Conservation (phyloP, 179 eudicot species). For the Drosera spatulata region DNA sequence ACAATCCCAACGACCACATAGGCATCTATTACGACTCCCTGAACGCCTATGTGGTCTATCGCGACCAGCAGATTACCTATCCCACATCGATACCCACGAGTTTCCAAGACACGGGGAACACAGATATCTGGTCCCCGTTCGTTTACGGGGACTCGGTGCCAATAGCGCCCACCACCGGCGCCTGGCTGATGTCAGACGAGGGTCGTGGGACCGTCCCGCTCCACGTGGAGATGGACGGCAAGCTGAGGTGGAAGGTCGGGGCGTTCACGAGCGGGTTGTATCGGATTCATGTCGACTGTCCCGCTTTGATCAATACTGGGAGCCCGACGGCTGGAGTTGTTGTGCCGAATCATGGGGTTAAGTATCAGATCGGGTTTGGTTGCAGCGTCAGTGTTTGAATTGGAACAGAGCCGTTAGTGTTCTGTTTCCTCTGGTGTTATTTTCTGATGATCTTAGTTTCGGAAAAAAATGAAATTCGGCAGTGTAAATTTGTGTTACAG, state of each 20-base stretch:
- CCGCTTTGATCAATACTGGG: conserved; percentile 50
- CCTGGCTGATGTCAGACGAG: conserved; percentile 30
- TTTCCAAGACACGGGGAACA: conserved; percentile 45
- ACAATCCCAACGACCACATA: conserved; percentile 48
- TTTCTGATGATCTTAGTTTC: too few species aligned
- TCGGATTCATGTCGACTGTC: conserved; percentile 48
- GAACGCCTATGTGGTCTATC: conserved; percentile 42
- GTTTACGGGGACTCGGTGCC: conserved; percentile 51
- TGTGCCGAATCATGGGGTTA: conserved; percentile 35
- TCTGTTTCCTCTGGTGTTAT: too few species aligned
- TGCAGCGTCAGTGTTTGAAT: conserved; percentile 53
- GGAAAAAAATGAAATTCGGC: too few species aligned
- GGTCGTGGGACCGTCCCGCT: conserved; percentile 32
- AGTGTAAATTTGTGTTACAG: too few species aligned
- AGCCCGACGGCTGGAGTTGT: conserved; percentile 21
- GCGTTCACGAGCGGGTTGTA: conserved; percentile 29
- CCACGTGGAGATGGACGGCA: conserved; percentile 47
- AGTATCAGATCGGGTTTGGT: conserved; percentile 46
- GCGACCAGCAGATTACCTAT: conserved; percentile 65
- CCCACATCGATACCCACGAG: conserved; percentile 51
- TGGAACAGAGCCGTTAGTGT: too few species aligned
- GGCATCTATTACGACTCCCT: conserved; percentile 68
- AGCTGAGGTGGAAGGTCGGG: conserved; percentile 61
- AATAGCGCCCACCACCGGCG: conserved; percentile 63
- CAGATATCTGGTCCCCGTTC: conserved; percentile 72